Evolutionary conservation across 2,329 filamentous ascomycete genomes (phyloP), one percentile per base, ranked within the genome.

Genomic region (Aspergillus floridensis): DNA sequence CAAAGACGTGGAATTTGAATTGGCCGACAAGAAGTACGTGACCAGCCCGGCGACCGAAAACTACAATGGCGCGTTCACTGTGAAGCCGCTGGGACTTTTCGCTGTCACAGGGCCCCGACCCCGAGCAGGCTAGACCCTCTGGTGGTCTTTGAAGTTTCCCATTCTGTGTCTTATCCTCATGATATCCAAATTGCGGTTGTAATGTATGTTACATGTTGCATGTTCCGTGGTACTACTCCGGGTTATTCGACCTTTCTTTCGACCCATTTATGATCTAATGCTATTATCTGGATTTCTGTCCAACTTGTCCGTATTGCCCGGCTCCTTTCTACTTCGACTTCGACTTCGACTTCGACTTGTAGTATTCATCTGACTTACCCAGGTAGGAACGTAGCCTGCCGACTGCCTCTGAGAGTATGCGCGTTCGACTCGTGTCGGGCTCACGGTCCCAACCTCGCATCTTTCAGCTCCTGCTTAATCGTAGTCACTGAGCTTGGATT

Each of bases 1-100:
- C 58, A 88, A 90, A 66, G 89, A 88, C 63, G 89, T 92, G 72
- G 83, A 90, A 63, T 84, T 92, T 58, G 79, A 80, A 53, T 70
- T 87, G 49, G 84, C 83, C 48, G 84, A 92, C 65, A 81, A 86
- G 0, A 76, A 60, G 0, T 78, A 79, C 59, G 50, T 68, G 35
- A 64, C 75, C 19, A 58, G 57, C 73, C 80, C 71, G 16, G 58
- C 56, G 5, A 65, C 65, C 5, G 47, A 61, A 1, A 67, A 68
- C 46, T 69, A 66, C 75, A 86, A 64, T 78, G 84, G 14, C 78
- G 83, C 72, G 78, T 85, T 85, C 63, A 83, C 83, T 53, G 66
- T 82, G 4, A 71, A 81, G 62, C 83, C 82, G 0, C 68, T 81
- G 48, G 77, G 74, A 14, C 80, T 84, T 16, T 65, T 63, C 51